These are phyloP conservation scores for Rutstroemia sp. DNA, from an alignment of 2,329 filamentous ascomycete species.

Conservation along the genomic window DNA sequence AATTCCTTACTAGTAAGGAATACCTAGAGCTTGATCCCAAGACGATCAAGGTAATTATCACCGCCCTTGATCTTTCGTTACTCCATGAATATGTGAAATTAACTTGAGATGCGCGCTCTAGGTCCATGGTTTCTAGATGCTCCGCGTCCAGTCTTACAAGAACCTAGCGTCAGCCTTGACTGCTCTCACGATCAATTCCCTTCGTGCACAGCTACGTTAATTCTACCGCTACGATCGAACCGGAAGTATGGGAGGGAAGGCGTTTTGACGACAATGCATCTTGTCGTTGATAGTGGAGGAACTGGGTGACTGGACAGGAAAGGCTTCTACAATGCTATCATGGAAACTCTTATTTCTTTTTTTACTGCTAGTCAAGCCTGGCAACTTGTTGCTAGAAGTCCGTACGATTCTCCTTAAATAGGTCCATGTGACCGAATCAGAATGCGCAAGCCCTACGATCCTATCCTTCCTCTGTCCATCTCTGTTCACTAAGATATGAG, in stretches of 20 bases:
- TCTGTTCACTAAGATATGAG: too few relatives aligned
- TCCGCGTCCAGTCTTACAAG: not conserved
- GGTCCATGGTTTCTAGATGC: conserved; percentile 56
- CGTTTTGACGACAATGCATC: conserved; percentile 28
- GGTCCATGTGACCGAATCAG: not conserved
- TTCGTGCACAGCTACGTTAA: not conserved
- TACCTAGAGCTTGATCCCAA: conserved; percentile 90
- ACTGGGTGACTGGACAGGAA: not conserved
- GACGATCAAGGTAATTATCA: conserved; percentile 75
- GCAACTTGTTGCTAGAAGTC: not conserved
- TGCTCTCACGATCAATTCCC: not conserved
- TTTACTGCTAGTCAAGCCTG: conserved; percentile 2
- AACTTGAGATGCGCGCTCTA: conserved; percentile 17
- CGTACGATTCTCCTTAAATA: not conserved
- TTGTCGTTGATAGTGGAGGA: not conserved
- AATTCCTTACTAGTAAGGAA: conserved; percentile 93
- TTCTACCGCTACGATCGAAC: not conserved
- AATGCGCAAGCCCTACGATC: not conserved
- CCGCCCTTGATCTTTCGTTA: not conserved
- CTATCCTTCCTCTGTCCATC: not conserved
- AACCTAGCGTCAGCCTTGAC: not conserved
- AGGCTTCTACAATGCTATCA: conserved; percentile 4
- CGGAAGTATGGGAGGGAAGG: conserved; percentile 27
- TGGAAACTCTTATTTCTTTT: conserved; percentile 3
- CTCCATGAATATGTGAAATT: not conserved